A percentile compares a stretch with the other conserved stretches of the same genome.
phyloP scores from a whole-genome alignment of 75 land plant genomes.

The Pinus tabuliformis region DNA sequence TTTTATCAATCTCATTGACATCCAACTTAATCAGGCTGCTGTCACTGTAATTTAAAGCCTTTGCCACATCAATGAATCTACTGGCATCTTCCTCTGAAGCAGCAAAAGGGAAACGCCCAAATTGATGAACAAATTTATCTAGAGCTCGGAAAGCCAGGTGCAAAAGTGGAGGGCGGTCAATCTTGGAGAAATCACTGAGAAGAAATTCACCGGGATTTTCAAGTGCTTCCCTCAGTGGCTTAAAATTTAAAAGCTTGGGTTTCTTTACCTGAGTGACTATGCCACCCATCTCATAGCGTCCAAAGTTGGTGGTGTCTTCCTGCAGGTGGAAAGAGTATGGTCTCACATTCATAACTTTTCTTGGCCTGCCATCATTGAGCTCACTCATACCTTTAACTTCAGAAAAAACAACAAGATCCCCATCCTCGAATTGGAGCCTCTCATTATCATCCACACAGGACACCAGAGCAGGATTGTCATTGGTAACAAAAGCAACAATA shows the following conservation, averaged over 20 bases:
- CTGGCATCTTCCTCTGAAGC: constrained; percentile 68
- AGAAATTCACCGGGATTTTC: constrained; percentile 89
- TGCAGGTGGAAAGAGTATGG: constrained; percentile 84
- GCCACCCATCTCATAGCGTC: constrained; percentile 72
- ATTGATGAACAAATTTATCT: constrained; percentile 55
- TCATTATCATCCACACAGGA: constrained; percentile 90
- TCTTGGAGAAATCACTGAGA: constrained; percentile 86
- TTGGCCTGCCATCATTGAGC: constrained; percentile 92
- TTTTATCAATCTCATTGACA: constrained; percentile 30
- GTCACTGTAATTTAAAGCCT: constrained; percentile 42
- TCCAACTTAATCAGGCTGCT: constrained; percentile 46
- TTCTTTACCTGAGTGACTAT: constrained; percentile 95
- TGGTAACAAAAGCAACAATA: constrained; percentile 84
- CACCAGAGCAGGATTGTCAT: constrained; percentile 82
- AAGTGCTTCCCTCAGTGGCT: constrained; percentile 64
- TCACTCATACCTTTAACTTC: constrained; percentile 91
- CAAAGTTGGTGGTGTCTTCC: constrained; percentile 82
- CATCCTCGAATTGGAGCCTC: constrained; percentile 91
- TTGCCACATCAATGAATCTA: constrained; percentile 31
- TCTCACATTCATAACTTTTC: constrained; percentile 62
- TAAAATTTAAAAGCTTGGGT: constrained; percentile 81
- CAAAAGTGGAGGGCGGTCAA: constrained; percentile 79
- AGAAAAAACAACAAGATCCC: constrained; percentile 89
- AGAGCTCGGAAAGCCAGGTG: constrained; percentile 93
- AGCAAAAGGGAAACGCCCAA: constrained; percentile 71